Base-by-base conservation (phyloP, 768 basidiomycete genomes). In the Cantharellus anzutake region DNA sequence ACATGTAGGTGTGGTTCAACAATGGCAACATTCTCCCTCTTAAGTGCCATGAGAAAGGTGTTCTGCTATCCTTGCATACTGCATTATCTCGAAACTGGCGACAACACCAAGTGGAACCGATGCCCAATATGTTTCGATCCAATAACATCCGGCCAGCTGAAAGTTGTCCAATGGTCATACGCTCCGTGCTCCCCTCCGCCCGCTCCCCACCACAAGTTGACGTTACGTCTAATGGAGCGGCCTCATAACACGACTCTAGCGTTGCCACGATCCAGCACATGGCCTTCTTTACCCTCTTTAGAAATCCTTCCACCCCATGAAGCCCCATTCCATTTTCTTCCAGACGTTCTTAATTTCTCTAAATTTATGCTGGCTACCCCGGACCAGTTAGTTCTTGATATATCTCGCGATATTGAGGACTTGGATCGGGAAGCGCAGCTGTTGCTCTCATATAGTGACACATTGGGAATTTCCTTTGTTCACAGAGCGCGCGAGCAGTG, bases 121-220 rank as follows among this genome's bases (percentile, higher is more conserved):
- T 98, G 96, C 68, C 96, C 96, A 2, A 91, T 99, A 56, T 99
- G 96, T 70, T 88, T 85, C 66, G 96, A 98, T 73, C 86, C 91
- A 7, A 78, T 99, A 51, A 83, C 85, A 70, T 86, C 86, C 70
- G 80, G 79, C 62, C 88, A 93, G 69, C 81, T 98, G 63, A 97
- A 96, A 75, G 80, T 78, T 59, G 93, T 98, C 68, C 89, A 86
- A 67, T 98, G 90, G 85, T 78, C 77, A 29, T 73, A 73, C 2
- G 48, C 66, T 34, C 67, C 67, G 4, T 51, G 39, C 14, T 57
- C 56, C 34, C 38, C 35, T 14, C 5, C 38, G 7, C 56, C 42
- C 1, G 3, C 42, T 38, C 34, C 59, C 40, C 41, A 42, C 4
- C 34, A 58, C 52, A 42, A 50, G 5, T 73, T 98, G 64, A 78